Base-by-base conservation (phyloP, 768 basidiomycete genomes). In the Hirschioporus abietinus region DNA sequence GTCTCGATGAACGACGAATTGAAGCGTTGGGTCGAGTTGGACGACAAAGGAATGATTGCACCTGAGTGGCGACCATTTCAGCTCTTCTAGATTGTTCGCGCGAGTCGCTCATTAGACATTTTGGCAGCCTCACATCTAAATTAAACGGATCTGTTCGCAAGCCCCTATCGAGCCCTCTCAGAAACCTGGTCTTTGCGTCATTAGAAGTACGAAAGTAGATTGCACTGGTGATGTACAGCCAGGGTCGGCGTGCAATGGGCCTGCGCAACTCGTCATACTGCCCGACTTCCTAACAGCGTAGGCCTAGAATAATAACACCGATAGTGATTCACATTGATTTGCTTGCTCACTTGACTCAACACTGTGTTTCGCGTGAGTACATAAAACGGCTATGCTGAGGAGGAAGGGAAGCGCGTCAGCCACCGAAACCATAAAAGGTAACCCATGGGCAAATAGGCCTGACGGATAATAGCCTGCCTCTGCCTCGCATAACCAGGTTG, bases 11-110 rank as follows among this genome's bases (percentile, higher is more conserved):
- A 52, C 42, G 20, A 52, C 20, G 72, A 76, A 23, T 70, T 71
- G 25, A 82, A 81, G 71, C 78, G 81, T 15, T 90, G 89, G 89
- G 76, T 88, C 1, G 89, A 91, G 61, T 78, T 90, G n/a, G 89
- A 91, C 70, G 76, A 83, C 68, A 81, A 81, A 63, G 88, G 86
- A 0, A 69, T 63, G n/a, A 72, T 88, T 58, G 70, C 81, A 34
- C 89, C 89, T 12, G 75, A 80, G 7, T 91, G 89, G 89, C 70
- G 76, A 57, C 77, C 87, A 17, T 89, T 87, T 68, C 80, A 88
- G 66, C 70, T 86, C 57, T 86, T 86, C 60, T 64, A 36, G 35
- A 36, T 52, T 6, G 10, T 10, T 52, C 42, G 42, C 20, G 12
- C 42, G 20, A 52, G 42, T 52, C 42, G n/a, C n/a, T 52, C 12